Percentiles rank a stretch among this genome's conserved stretches.
phyloP scores from a whole-genome alignment of 306 rosid genomes.

The Boehmeria nivea region DNA sequence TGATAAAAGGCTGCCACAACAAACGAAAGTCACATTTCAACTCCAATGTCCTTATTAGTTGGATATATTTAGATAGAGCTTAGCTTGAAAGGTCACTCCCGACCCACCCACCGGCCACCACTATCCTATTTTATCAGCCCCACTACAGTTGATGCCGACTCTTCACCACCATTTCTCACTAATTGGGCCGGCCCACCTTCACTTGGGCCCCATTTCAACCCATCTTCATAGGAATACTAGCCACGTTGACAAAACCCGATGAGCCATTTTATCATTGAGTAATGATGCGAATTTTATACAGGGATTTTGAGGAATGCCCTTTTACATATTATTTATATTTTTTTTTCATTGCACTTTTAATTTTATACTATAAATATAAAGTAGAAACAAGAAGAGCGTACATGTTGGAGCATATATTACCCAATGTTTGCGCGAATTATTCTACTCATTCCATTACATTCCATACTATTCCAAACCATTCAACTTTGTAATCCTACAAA shows the following conservation, averaged over 20 bases:
- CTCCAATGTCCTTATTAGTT: conserved; percentile 11
- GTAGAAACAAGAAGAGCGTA: too few species aligned
- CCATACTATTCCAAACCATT: too few species aligned
- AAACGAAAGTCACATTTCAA: conserved; percentile 40
- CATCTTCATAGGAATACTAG: neutral
- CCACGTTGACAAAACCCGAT: conserved; percentile 1
- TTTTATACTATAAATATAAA: too few species aligned
- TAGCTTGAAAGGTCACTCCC: conserved; percentile 37
- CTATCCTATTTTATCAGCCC: conserved; percentile 8
- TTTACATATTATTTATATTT: too few species aligned
- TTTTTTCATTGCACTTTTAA: too few species aligned
- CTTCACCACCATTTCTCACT: neutral
- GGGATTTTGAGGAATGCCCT: too few species aligned
- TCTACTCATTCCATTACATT: too few species aligned
- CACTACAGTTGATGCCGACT: neutral
- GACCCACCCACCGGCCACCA: neutral
- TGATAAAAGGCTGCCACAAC: conserved; percentile 4
- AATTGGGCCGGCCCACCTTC: conserved; percentile 9
- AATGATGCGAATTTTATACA: too few species aligned
- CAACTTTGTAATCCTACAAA: too few species aligned
- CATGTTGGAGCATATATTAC: too few species aligned
- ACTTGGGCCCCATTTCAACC: neutral
- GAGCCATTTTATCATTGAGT: too few species aligned
- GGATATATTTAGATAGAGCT: neutral
- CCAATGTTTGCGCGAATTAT: too few species aligned